Conservation (phyloP, 1,284 basidiomycete genomes). For the Porodaedalea pini region DNA sequence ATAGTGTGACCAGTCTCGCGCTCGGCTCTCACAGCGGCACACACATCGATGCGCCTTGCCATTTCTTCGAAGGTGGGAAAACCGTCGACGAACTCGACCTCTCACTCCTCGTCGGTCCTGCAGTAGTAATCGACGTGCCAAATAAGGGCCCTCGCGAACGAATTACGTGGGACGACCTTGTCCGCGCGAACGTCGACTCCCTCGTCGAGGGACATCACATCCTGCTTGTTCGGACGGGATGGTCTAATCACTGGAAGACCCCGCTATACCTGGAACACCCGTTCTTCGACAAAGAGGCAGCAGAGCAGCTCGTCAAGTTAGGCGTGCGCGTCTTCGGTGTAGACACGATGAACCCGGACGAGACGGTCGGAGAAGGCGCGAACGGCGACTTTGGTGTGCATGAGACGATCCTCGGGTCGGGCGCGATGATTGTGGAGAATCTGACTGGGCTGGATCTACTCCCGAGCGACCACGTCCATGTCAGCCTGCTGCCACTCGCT, state of each 20-base stretch:
- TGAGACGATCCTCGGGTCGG: constrained; percentile 50
- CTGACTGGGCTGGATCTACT: constrained; percentile 48
- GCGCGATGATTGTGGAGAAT: constrained; percentile 66
- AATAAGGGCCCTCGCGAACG: constrained; percentile 35
- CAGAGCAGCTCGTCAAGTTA: constrained; percentile 41
- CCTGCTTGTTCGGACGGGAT: constrained; percentile 55
- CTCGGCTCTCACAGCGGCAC: constrained; percentile 63
- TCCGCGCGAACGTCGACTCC: constrained; percentile 29
- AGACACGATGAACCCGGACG: constrained; percentile 64
- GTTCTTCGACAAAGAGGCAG: constrained; percentile 52
- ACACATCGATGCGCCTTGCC: constrained; percentile 71
- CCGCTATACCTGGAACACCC: constrained; percentile 58
- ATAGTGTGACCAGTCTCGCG: constrained; percentile 45
- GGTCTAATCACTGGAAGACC: constrained; percentile 53
- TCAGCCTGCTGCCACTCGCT: constrained; percentile 56
- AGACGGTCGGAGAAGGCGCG: constrained; percentile 41
- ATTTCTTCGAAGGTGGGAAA: constrained; percentile 53
- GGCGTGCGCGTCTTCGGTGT: constrained; percentile 57
- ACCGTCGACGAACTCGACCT: constrained; percentile 57
- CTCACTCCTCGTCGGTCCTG: constrained; percentile 46
- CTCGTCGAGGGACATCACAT: constrained; percentile 34
- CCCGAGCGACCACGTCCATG: constrained; percentile 38
- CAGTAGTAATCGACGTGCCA: constrained; percentile 42
- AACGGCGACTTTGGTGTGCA: constrained; percentile 50
- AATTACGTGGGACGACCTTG: constrained; percentile 54